A percentile compares a stretch with the other conserved stretches of the same genome.
Evolutionary conservation across 495 filamentous ascomycete genomes (phyloP).

Genomic region (Aspergillus olivimuriae): DNA sequence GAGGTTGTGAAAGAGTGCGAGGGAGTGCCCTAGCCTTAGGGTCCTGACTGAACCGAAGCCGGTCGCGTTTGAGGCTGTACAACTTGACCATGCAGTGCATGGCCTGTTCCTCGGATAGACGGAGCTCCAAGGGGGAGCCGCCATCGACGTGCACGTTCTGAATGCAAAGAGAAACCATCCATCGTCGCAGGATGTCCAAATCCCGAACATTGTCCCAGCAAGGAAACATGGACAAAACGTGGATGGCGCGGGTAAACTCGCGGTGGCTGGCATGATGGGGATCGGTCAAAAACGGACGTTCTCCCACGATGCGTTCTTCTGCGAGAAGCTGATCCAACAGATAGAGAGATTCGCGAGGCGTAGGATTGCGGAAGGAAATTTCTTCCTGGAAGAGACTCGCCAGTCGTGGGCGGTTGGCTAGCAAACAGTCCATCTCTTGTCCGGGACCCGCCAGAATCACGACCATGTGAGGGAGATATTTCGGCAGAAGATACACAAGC

Average conservation of each 20-base stretch:
- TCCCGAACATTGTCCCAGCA: constrained; percentile 18
- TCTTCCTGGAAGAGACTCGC: constrained; percentile 52
- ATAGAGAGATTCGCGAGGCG: constrained; percentile 36
- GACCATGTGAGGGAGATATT: constrained; percentile 48
- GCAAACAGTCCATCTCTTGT: constrained; percentile 55
- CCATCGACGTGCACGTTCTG: constrained; percentile 10
- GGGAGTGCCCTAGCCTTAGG: constrained; percentile 13
- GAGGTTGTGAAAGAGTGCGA: constrained; percentile 14
- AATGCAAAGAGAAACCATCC: constrained; percentile 14
- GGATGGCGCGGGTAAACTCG: constrained; percentile 15
- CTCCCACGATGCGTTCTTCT: constrained; percentile 5
- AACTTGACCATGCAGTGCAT: constrained; percentile 16
- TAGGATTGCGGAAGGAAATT: constrained; percentile 45
- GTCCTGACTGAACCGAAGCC: constrained; percentile 16
- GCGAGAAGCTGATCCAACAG: constrained; percentile 30
- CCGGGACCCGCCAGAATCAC: constrained; percentile 63
- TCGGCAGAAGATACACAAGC: constrained; percentile 50
- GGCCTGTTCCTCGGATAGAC: constrained; percentile 13
- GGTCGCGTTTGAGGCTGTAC: constrained; percentile 16
- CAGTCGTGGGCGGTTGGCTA: constrained; percentile 53
- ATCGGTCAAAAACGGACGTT: constrained; percentile 9
- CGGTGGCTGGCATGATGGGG: constrained; percentile 9
- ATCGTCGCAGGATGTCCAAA: constrained; percentile 10
- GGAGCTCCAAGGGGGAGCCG: not conserved
- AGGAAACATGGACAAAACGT: constrained; percentile 17